Conservation (phyloP, 2,329 filamentous ascomycete species). For the Pyrenophora tritici-repentis region DNA sequence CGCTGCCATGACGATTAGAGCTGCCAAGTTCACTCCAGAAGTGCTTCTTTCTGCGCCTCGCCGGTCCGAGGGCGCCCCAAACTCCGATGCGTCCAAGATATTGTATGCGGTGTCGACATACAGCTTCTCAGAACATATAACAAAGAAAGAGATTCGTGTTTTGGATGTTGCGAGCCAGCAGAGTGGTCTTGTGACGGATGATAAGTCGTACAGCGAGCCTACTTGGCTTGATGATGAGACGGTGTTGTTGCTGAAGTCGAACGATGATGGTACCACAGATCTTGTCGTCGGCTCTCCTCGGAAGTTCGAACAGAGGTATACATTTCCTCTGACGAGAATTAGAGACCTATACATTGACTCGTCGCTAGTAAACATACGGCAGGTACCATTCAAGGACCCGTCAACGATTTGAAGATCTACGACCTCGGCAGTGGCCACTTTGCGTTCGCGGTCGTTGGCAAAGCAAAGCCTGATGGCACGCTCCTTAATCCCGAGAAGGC, state of each 20-base stretch:
- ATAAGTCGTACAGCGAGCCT: slow-evolving; percentile 69
- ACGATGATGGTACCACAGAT: slow-evolving; percentile 48
- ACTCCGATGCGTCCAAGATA: slow-evolving; percentile 65
- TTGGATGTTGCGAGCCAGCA: slow-evolving; percentile 71
- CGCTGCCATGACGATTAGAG: slow-evolving; percentile 69
- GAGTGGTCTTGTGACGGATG: slow-evolving; percentile 68
- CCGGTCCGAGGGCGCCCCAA: slow-evolving; percentile 72
- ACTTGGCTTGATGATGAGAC: slow-evolving; percentile 75
- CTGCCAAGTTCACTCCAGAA: slow-evolving; percentile 74
- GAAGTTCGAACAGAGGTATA: slow-evolving; percentile 42
- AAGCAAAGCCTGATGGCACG: slow-evolving; percentile 69
- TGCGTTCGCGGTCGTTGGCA: slow-evolving; percentile 59
- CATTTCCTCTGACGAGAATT: neutral
- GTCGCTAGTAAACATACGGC: slow-evolving; percentile 47
- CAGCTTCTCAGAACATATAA: slow-evolving; percentile 75
- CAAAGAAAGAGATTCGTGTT: slow-evolving; percentile 70
- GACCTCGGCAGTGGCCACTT: slow-evolving; percentile 44
- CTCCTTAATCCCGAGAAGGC: slow-evolving; percentile 69
- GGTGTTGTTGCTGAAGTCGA: slow-evolving; percentile 60
- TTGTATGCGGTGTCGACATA: slow-evolving; percentile 76
- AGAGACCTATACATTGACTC: slow-evolving; percentile 2
- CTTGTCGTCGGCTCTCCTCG: slow-evolving; percentile 42
- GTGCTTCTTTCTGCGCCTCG: slow-evolving; percentile 77
- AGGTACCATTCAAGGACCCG: slow-evolving; percentile 53
- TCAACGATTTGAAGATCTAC: slow-evolving; percentile 55